These are phyloP conservation scores for Venturia asperata DNA, from an alignment of 2,329 filamentous ascomycete species.

Conservation along the genomic window DNA sequence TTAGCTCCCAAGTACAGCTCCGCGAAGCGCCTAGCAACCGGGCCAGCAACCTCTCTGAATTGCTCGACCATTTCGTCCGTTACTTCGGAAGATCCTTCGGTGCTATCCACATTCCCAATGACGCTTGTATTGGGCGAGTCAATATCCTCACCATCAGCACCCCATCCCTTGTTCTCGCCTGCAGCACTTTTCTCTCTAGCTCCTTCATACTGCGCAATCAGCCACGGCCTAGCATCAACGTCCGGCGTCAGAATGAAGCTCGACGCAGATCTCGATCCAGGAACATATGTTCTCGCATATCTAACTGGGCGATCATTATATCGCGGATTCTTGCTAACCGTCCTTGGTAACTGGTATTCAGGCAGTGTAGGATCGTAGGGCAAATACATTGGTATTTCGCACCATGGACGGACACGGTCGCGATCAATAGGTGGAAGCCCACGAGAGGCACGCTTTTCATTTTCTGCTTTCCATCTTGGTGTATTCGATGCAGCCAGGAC, in stretches of 20 bases:
- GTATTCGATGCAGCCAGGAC: background rate
- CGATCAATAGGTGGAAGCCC: background rate
- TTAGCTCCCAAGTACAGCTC: background rate
- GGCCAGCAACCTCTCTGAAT: background rate
- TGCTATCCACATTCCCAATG: too few species aligned
- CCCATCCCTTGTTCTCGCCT: background rate
- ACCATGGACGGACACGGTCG: constrained; percentile 2
- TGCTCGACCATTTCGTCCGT: background rate
- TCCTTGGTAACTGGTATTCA: background rate
- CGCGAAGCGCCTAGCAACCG: background rate
- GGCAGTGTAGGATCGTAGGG: background rate
- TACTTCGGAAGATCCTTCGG: background rate
- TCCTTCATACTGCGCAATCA: background rate
- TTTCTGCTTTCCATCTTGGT: background rate
- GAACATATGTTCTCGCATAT: background rate
- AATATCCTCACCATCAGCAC: background rate
- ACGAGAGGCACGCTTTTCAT: background rate
- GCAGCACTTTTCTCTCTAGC: too few species aligned
- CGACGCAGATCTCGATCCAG: background rate
- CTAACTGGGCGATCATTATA: background rate
- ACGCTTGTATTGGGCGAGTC: background rate
- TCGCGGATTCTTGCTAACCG: background rate
- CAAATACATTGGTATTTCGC: background rate
- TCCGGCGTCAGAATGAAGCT: background rate
- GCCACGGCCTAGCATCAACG: background rate